These are phyloP conservation scores for Jimgerdemannia flammicorona DNA, from an alignment of 192 early-diverging fungal genomes.

Conservation along the genomic window DNA sequence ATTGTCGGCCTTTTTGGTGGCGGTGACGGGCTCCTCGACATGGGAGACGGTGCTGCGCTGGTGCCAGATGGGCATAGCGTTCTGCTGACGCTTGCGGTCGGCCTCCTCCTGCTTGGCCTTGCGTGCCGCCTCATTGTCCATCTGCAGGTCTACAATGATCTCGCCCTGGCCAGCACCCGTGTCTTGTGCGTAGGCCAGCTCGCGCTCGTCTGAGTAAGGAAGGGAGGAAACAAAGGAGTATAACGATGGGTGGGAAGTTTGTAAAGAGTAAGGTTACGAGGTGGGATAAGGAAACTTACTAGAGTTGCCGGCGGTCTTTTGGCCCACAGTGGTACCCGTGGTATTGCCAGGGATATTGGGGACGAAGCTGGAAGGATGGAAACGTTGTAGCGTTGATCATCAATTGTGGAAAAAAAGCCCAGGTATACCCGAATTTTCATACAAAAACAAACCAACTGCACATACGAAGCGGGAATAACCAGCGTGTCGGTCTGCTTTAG, in stretches of 20 bases:
- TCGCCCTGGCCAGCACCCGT: conserved; percentile 59
- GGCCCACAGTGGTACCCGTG: not conserved
- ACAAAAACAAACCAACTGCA: conserved; percentile 9
- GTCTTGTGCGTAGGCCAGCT: conserved; percentile 61
- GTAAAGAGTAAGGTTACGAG: too few relatives aligned
- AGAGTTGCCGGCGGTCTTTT: conserved; percentile 2
- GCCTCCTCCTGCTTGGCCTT: conserved; percentile 60
- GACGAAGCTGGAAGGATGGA: not conserved
- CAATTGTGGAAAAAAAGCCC: too few relatives aligned
- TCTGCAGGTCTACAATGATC: conserved; percentile 69
- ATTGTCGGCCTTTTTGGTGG: conserved; percentile 22
- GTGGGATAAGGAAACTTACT: not conserved
- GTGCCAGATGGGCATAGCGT: conserved; percentile 78
- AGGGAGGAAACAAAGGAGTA: not conserved
- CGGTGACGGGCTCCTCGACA: conserved; percentile 32
- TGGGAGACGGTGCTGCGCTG: conserved; percentile 70
- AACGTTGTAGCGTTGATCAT: too few relatives aligned
- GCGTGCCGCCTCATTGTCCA: conserved; percentile 65
- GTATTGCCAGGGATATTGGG: conserved; percentile 3
- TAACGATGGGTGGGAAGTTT: not conserved
- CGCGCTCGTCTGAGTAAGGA: conserved; percentile 40
- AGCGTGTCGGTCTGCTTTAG: conserved; percentile 68
- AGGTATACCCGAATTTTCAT: conserved; percentile 4
- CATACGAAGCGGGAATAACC: conserved; percentile 53
- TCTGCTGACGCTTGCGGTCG: conserved; percentile 66